Base-by-base conservation (phyloP, 2,329 filamentous ascomycete genomes). In the Phyllosticta capitalensis region DNA sequence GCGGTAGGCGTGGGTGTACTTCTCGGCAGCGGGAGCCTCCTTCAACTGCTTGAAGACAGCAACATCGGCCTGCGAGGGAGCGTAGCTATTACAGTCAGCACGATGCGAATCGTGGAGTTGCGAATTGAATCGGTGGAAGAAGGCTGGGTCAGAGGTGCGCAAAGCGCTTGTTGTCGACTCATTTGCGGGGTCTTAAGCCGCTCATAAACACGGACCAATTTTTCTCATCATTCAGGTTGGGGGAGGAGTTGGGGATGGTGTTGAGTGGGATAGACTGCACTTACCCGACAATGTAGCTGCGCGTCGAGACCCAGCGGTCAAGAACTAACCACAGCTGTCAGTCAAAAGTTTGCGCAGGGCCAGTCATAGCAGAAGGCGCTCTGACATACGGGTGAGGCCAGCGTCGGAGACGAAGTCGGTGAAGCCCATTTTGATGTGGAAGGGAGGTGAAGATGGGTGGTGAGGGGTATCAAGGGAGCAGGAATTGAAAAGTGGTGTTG, bases 121-220 rank as follows among this genome's bases (percentile, higher is more conserved):
- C 14, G 20, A 26, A 24, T 26, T 21, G 19, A 56, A 38, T 26
- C 52, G 19, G 26, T 28, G 26, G 17, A 61, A 61, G 64, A 60
- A 62, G 60, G 57, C 65, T 61, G 66, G 63, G 66, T 90, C 88
- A 92, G 88, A 89, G 81, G 75, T 89, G 87, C 88, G 87, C 83
- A 80, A 79, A 81, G 80, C 82, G 83, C 86, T 85, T 86, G 83
- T 82, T 80, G 72, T 79, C 80, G 89, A 89, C 82, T 90, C 89
- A 88, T 83, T 79, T 77, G 84, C 86, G 87, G 89, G 80, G 88
- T 92, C 88, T 92, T 92, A 89, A 90, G 83, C 84, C 87, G 86
- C 87, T 92, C 88, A 83, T 89, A 85, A 92, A 94, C 89, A 92
- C 88, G 89, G 89, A 92, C 89, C 88, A 92, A 92, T 86, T 81